A percentile compares a stretch with the other conserved stretches of the same genome.
Conservation (phyloP, 805 yeast species). For the Saccharomycopsis capsularis region DNA sequence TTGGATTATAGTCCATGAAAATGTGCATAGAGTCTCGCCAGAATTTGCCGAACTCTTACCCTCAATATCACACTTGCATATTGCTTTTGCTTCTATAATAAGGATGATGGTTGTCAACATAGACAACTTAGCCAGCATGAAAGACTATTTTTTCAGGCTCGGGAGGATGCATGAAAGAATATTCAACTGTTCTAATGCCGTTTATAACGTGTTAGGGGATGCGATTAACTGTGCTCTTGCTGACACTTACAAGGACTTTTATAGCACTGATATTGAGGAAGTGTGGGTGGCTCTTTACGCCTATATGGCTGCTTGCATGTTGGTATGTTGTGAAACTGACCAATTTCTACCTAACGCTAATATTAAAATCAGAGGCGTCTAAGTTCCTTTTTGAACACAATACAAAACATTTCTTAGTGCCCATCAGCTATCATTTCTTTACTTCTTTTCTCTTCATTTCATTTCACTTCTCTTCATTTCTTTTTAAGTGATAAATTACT, state of each 20-base stretch:
- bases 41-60: conserved; percentile 1
- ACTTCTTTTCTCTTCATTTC: neutral
- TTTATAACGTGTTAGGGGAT: conserved; percentile 3
- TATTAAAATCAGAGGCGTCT: no score
- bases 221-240: conserved; percentile 5
- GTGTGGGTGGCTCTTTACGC: conserved; percentile 9
- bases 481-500: neutral
- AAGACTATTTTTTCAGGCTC: conserved; percentile 9
- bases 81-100: conserved; percentile 5
- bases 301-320: conserved; percentile 7
- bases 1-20: conserved; percentile 2
- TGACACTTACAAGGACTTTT: conserved; percentile 5
- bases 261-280: neutral
- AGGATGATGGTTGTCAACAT: conserved; percentile 2
- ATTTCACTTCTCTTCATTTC: neutral
- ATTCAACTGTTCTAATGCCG: conserved; percentile 3
- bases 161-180: conserved; percentile 9
- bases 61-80: conserved; percentile 1
- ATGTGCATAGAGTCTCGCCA: neutral
- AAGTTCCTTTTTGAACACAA: neutral
- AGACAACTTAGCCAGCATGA: conserved; percentile 5
- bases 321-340: conserved; percentile 5
- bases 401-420: neutral
- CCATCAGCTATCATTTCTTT: neutral
- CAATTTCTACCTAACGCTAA: neutral